Evolutionary conservation across 129 eudicot species (phyloP).

Genomic region (Pittosporum tobira): DNA sequence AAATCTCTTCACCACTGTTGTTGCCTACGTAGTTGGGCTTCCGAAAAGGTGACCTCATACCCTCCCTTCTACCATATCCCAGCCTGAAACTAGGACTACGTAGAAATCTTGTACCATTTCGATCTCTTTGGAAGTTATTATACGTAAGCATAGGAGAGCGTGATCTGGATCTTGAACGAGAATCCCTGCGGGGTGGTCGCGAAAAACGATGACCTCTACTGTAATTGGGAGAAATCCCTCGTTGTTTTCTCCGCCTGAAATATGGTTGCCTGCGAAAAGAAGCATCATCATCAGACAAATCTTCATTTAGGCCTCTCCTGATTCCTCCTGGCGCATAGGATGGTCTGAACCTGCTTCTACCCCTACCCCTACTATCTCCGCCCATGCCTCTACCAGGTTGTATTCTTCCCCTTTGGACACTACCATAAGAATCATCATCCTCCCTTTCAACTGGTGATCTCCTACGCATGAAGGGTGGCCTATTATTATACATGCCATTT

Average conservation of each 20-base stretch:
- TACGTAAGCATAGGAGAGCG: too few species aligned
- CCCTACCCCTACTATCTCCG: constrained; percentile 34
- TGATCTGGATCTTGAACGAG: constrained; percentile 65
- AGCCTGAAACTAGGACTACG: constrained; percentile 51
- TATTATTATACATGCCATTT: constrained; percentile 27
- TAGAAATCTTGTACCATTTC: constrained; percentile 22
- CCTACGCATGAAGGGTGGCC: constrained; percentile 31
- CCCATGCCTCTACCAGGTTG: constrained; percentile 24
- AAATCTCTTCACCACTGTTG: constrained; percentile 23
- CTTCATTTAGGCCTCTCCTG: constrained; percentile 42
- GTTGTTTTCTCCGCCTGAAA: constrained; percentile 29
- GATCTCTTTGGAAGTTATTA: too few species aligned
- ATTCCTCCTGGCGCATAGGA: constrained; percentile 30
- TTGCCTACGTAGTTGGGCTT: constrained; percentile 32
- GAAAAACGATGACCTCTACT: constrained; percentile 23
- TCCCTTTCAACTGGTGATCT: constrained; percentile 45
- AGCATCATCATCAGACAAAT: constrained; percentile 20
- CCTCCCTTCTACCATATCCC: constrained; percentile 46
- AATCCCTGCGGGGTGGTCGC: constrained; percentile 30
- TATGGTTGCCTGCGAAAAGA: constrained; percentile 31
- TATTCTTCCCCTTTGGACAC: constrained; percentile 29
- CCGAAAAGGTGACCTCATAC: constrained; percentile 35
- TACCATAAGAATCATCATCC: constrained; percentile 36
- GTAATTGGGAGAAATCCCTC: constrained; percentile 42
- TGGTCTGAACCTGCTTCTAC: constrained; percentile 35